Percentiles rank a stretch among this genome's conserved stretches.
These are phyloP conservation scores for Senna tora DNA, from an alignment of 306 rosid genomes.

Conservation along the genomic window DNA sequence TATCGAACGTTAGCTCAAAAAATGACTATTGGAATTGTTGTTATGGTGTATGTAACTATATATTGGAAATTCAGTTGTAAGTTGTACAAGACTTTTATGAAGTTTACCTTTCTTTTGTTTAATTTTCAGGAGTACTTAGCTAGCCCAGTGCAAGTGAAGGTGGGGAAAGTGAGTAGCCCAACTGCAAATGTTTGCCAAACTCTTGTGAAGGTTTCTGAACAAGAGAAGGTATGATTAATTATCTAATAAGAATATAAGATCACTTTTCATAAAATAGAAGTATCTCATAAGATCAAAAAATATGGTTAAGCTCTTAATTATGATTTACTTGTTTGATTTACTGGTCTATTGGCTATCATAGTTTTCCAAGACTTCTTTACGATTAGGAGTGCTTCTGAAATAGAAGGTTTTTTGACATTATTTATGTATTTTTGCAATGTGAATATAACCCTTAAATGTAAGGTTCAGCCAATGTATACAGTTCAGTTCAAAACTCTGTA, in stretches of 20 bases:
- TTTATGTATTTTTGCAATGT: not conserved
- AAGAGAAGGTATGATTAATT: constrained; percentile 64
- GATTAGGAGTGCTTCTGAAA: constrained; percentile 2
- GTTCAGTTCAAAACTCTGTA: not conserved
- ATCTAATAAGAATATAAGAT: not conserved
- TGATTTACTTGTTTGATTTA: constrained; percentile 1
- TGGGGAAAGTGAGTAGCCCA: constrained; percentile 91
- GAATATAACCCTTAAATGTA: not conserved
- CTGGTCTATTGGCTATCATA: constrained; percentile 10
- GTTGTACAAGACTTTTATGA: constrained; percentile 10
- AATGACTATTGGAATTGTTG: not conserved
- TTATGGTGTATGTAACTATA: constrained; percentile 31
- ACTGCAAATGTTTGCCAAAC: constrained; percentile 84
- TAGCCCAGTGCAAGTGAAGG: constrained; percentile 77
- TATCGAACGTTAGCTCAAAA: constrained; percentile 1
- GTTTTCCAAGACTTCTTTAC: constrained; percentile 12
- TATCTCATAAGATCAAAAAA: constrained; percentile 1
- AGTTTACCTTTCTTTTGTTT: constrained; percentile 26
- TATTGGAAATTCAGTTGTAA: constrained; percentile 3
- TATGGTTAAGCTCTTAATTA: constrained; percentile 10
- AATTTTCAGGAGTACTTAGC: constrained; percentile 74
- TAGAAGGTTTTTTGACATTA: not conserved
- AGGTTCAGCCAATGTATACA: not conserved
- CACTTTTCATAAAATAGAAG: no score
- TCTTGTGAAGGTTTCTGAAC: constrained; percentile 75